Percentiles rank a stretch among this genome's conserved stretches.
phyloP scores from a whole-genome alignment of 192 early-diverging fungal genomes.

The Rhizophagus clarus region DNA sequence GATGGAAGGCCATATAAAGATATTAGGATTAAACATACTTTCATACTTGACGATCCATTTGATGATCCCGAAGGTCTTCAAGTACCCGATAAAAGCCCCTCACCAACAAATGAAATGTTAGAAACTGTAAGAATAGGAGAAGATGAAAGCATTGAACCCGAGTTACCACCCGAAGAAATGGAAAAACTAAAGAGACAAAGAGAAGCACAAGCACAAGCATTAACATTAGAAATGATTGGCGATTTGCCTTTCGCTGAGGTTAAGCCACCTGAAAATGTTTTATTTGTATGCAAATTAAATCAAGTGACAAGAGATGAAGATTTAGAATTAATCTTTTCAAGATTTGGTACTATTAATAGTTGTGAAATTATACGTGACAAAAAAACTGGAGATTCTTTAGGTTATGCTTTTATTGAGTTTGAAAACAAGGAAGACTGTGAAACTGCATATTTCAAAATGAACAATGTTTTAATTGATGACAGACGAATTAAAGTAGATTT shows the following conservation, averaged over 20 bases:
- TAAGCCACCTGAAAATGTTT: constrained; percentile 93
- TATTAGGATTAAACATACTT: constrained; percentile 89
- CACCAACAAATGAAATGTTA: constrained; percentile 73
- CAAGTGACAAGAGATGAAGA: constrained; percentile 89
- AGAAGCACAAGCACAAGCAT: constrained; percentile 82
- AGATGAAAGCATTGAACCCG: constrained; percentile 68
- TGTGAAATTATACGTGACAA: constrained; percentile 92
- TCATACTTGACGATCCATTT: constrained; percentile 92
- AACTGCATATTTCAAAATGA: constrained; percentile 96
- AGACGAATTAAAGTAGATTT: constrained; percentile 97
- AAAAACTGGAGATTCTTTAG: constrained; percentile 79
- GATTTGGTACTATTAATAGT: constrained; percentile 86
- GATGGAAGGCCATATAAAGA: constrained; percentile 78
- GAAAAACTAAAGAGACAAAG: constrained; percentile 66
- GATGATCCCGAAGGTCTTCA: constrained; percentile 72
- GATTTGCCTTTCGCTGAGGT: constrained; percentile 97
- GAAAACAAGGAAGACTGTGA: constrained; percentile 84
- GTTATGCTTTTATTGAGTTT: constrained; percentile 98
- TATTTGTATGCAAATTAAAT: constrained; percentile 96
- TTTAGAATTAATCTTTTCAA: constrained; percentile 87
- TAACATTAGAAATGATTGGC: constrained; percentile 98
- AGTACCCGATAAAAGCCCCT: constrained; percentile 72
- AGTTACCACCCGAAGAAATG: constrained; percentile 61
- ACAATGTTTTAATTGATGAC: constrained; percentile 95
- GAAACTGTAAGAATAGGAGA: constrained; percentile 76